Evolutionary conservation across 192 early-diverging fungal genomes (phyloP), one percentile per base, ranked within the genome.

Genomic region (Dissophora globulifera): DNA sequence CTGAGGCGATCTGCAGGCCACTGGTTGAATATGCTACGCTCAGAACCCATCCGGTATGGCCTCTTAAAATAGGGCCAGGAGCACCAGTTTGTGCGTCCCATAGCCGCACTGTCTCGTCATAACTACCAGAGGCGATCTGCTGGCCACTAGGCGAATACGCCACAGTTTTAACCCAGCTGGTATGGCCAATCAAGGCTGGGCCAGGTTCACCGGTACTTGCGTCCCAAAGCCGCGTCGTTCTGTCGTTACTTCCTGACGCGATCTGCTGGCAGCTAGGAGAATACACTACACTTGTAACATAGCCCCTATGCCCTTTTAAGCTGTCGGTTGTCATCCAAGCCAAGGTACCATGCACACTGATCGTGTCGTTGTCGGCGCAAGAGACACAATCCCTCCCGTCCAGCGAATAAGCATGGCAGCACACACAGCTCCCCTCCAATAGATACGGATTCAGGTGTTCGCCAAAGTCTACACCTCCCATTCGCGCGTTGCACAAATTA

Each of bases 381-480:
- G 25, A n/a, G 12, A 22, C 59, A 49, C 48, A 32, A 17, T 27
- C 26, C n/a, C n/a, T 41, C 35, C 59, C 59, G 12, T 62, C 59
- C 4, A 35, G 59, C 10, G 59, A 62, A 30, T 62, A 62, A 0
- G 23, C n/a, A 27, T 48, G 50, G 20, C 9, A 13, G 0, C 0
- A 0, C 2, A 50, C 48, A 10, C 3, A 5, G 32, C 12, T 1
- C 1, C 8, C 47, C 11, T 50, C 23, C 3, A 33, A 27, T 11
- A 60, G 35, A 17, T 4, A 41, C 3, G 56, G 41, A 12, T 4
- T n/a, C 32, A n/a, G n/a, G n/a, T n/a, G n/a, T n/a, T 62, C 60
- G 2, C 60, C 60, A 62, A 62, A 62, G 16, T 62, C 19, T 25
- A 62, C 60, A 1, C 47, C 49, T 62, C 4, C 38, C 60, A 62